phyloP scores from a whole-genome alignment of 2,329 filamentous ascomycete species.

The Colletotrichum orbiculare region DNA sequence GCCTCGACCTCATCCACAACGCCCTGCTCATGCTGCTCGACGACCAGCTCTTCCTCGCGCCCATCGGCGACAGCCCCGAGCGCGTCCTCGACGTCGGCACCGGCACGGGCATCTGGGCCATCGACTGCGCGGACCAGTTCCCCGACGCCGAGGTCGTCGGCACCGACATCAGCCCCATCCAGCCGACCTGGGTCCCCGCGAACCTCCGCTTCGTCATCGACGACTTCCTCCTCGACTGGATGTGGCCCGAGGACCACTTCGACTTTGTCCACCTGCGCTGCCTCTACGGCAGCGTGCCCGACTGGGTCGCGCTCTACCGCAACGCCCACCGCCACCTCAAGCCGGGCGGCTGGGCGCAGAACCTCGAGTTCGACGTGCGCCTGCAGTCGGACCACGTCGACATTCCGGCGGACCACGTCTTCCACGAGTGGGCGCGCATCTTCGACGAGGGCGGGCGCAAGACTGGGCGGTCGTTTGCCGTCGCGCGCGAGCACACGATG shows the following conservation, averaged over 20 bases:
- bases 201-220: constrained; percentile 71
- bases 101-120: constrained; percentile 66
- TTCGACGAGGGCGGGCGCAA: constrained; percentile 41
- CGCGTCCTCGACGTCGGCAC: constrained; percentile 53
- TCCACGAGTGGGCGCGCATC: constrained; percentile 41
- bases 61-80: constrained; percentile 44
- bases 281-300: constrained; percentile 64
- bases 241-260: constrained; percentile 59
- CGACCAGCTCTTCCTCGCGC: constrained; percentile 51
- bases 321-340: constrained; percentile 60
- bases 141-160: constrained; percentile 58
- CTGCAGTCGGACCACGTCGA: constrained; percentile 42
- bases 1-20: constrained; percentile 35
- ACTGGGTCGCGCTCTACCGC: constrained; percentile 63
- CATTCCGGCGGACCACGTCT: constrained; percentile 40
- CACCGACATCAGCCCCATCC: constrained; percentile 67
- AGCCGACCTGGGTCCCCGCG: constrained; percentile 65
- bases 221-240: constrained; percentile 62
- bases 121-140: constrained; percentile 59
- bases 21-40: constrained; percentile 43
- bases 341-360: constrained; percentile 58
- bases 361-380: constrained; percentile 40
- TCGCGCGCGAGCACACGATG: constrained; percentile 39
- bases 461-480: constrained; percentile 40
- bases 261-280: constrained; percentile 70